These are phyloP conservation scores for Mucor lusitanicus DNA, from an alignment of 371 early-diverging fungal genomes.

Conservation along the genomic window DNA sequence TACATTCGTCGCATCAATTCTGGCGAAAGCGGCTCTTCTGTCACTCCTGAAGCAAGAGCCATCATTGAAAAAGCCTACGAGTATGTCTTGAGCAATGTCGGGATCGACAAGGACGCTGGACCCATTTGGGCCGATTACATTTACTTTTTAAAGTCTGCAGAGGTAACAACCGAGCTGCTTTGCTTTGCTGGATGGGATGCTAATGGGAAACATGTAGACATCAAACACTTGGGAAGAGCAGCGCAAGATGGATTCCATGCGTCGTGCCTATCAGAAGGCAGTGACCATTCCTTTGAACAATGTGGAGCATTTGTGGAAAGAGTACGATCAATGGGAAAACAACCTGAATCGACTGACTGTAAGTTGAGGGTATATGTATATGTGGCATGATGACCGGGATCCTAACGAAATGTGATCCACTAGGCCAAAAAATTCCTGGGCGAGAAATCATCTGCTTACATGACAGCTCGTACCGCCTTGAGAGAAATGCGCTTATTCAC, in stretches of 20 bases:
- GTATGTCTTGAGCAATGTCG: constrained; percentile 84
- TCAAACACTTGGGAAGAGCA: constrained; percentile 87
- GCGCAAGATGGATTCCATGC: constrained; percentile 84
- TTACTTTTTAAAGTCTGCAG: constrained; percentile 74
- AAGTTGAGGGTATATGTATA: constrained; percentile 16
- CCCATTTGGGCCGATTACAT: constrained; percentile 91
- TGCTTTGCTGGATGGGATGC: too few species aligned
- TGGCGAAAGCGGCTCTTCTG: constrained; percentile 48
- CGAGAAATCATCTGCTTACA: constrained; percentile 85
- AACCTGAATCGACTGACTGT: constrained; percentile 80
- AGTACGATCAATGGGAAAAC: constrained; percentile 94
- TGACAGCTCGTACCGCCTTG: constrained; percentile 88
- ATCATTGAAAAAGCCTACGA: constrained; percentile 87
- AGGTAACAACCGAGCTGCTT: constrained; percentile 58
- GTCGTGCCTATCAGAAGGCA: constrained; percentile 85
- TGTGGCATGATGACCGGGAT: too few species aligned
- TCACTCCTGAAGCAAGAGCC: constrained; percentile 68
- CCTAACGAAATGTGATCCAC: too few species aligned
- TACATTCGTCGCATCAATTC: constrained; percentile 83
- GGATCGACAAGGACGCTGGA: constrained; percentile 89
- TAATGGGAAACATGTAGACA: constrained; percentile 43
- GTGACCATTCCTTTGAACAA: constrained; percentile 83
- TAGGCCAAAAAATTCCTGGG: constrained; percentile 87
- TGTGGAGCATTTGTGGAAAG: constrained; percentile 93
- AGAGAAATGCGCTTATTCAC: constrained; percentile 78